Conservation (phyloP, 2,329 filamentous ascomycete species). For the Diaporthe capsici region DNA sequence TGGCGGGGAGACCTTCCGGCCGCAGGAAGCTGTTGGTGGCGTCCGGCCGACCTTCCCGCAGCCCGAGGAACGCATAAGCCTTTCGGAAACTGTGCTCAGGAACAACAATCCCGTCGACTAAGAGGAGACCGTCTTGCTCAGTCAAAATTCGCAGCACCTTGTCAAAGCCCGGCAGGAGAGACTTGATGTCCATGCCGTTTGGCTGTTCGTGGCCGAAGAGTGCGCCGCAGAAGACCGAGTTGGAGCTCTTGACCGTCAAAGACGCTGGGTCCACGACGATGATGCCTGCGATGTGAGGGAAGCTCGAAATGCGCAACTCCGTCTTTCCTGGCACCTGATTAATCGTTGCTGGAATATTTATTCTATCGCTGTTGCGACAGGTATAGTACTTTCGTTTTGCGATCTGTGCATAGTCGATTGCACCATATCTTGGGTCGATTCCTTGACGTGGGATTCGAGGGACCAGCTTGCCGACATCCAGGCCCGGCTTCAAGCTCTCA, state of each 20-base stretch:
- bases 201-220: conserved; percentile 91
- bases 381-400: conserved; percentile 84
- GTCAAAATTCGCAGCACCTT: conserved; percentile 84
- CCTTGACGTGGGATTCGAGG: conserved; percentile 85
- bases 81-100: conserved; percentile 96
- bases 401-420: conserved; percentile 84
- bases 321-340: conserved; percentile 78
- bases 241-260: conserved; percentile 89
- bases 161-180: conserved; percentile 90
- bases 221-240: conserved; percentile 92
- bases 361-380: conserved; percentile 80
- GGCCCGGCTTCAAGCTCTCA: conserved; percentile 74
- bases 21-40: conserved; percentile 83
- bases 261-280: conserved; percentile 87
- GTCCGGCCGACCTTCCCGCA: conserved; percentile 87
- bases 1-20: conserved; percentile 86
- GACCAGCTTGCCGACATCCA: conserved; percentile 83
- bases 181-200: conserved; percentile 83
- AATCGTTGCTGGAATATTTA: conserved; percentile 88
- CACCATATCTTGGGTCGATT: conserved; percentile 77
- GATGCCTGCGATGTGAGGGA: conserved; percentile 97
- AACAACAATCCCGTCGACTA: conserved; percentile 95
- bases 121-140: conserved; percentile 85
- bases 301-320: conserved; percentile 89
- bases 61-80: conserved; percentile 84